phyloP scores from a whole-genome alignment of 2,329 filamentous ascomycete genomes.

The Waltergamsia citrina region DNA sequence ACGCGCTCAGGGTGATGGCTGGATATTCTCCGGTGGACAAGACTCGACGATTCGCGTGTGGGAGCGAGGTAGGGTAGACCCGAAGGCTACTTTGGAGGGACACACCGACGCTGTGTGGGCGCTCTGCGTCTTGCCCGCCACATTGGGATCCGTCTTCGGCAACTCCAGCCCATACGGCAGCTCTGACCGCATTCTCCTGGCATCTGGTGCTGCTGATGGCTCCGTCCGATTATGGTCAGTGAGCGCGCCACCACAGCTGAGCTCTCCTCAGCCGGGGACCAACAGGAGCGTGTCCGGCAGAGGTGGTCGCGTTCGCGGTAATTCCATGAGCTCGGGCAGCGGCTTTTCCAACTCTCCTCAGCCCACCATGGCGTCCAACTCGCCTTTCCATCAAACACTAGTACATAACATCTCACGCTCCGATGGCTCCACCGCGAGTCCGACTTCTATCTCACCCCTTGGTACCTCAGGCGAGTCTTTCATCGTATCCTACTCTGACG shows the following conservation, averaged over 20 bases:
- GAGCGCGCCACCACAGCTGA: conserved; percentile 77
- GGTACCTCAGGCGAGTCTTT: conserved; percentile 76
- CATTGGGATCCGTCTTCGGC: conserved; percentile 72
- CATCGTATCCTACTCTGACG: conserved; percentile 87
- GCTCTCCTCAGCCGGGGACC: conserved; percentile 65
- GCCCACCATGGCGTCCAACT: conserved; percentile 74
- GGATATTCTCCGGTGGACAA: conserved; percentile 97
- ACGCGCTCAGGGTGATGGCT: conserved; percentile 82
- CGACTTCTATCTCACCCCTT: conserved; percentile 89
- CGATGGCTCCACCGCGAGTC: conserved; percentile 58
- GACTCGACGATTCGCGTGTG: conserved; percentile 90
- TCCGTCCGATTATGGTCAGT: conserved; percentile 91
- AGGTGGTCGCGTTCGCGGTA: conserved; percentile 71
- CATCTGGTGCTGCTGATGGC: conserved; percentile 84
- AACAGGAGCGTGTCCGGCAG: conserved; percentile 45
- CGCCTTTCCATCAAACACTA: conserved; percentile 79
- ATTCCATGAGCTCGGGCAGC: conserved; percentile 90
- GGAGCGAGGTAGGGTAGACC: conserved; percentile 89
- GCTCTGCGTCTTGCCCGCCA: conserved; percentile 82
- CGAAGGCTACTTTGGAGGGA: conserved; percentile 87
- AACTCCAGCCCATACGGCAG: conserved; percentile 65
- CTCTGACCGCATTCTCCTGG: conserved; percentile 80
- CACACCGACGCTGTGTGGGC: conserved; percentile 96
- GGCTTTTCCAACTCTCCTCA: conserved; percentile 87
- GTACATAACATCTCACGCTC: conserved; percentile 75